Evolutionary conservation across 2,329 filamentous ascomycete species (phyloP), one percentile per base, ranked within the genome.

Genomic region (Venturia aucupariae): DNA sequence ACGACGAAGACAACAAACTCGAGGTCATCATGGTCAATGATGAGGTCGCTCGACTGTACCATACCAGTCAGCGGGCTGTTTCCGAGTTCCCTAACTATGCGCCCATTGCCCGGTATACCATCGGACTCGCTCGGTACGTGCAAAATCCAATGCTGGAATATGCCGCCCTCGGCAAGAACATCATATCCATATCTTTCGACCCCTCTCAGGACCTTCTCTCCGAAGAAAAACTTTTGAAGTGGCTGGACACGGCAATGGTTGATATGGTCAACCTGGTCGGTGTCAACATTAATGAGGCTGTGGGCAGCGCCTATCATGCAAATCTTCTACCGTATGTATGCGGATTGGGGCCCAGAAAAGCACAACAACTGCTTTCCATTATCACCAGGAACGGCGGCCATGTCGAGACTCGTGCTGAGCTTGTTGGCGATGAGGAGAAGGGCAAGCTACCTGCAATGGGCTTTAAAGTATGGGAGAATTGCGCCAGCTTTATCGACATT

Each of bases 211-310:
- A 92, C 67, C 84, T 97, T 38, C 82, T 99, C 17, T 89, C 92
- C 0, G 85, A 92, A 66, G 93, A 97, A 44, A 92, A 96, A 78
- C 82, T 99, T 46, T 79, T 88, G 67, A 92, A 90, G 73, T 86
- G 91, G 66, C 82, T 99, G 19, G 94, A 99, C 71, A 95, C 90
- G n/a, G 91, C 93, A 55, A 90, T 99, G 86, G 93, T 99, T 13
- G 94, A 99, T 73, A 96, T 96, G 83, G 94, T 99, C 69, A 99
- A 99, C 74, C 85, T 99, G 54, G 92, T 92, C 57, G 94, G 94
- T 72, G 90, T 99, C 44, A 90, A 97, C 71, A 89, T 99, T 72
- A 96, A 97, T 70, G 92, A 97, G 68, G 92, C 92, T 17, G 87
- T 96, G 64, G 82, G 82, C 51, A 90, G 97, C 74, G 73, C 86